Base-by-base conservation (phyloP, 1,139 yeast species). In the Protomyces lactucae-debilis region DNA sequence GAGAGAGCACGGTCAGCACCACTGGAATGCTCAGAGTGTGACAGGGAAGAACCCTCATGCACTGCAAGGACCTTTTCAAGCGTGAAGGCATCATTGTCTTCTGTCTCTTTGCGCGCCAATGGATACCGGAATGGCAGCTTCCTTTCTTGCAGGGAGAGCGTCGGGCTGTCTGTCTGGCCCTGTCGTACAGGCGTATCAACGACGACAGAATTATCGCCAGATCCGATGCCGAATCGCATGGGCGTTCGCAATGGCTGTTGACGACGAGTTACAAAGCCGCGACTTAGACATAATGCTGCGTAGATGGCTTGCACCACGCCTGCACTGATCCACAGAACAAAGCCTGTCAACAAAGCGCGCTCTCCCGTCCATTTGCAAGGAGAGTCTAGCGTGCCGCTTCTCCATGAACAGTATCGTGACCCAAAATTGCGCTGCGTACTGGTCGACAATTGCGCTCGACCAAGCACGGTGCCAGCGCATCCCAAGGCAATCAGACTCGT, bases 281-380 rank as follows among this genome's bases (percentile, higher is more conserved):
- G 28, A 4, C 43, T 52, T 23, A 51, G 23, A 25, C 8, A 57
- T 18, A 39, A 35, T 2, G 48, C 39, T 3, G 61, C 39, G 51
- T 35, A 57, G 40, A 21, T 39, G 25, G 52, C 32, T 28, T 59
- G 63, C 46, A 51, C 4, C n/a, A 59, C 18, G 25, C 53, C 52
- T 5, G 52, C 43, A n/a, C 52, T 35, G 18, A 59, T 14, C 57
- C 63, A 59, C 14, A 59, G 45, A 5, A 59, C 21, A 21, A 52
- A 59, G 16, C 18, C 57, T 10, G 35, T 36, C 36, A 54, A n/a
- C 10, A 37, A 16, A 6, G 57, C 57, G 8, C 57, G 35, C 5
- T 39, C 51, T 0, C 48, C 48, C n/a, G 57, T 12, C 57, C 57
- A 54, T 1, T 21, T 35, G 14, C 51, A 51, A 21, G 3, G 12